Evolutionary conservation across 345 rosid genomes (phyloP).

Genomic region (Sonneratia alba): DNA sequence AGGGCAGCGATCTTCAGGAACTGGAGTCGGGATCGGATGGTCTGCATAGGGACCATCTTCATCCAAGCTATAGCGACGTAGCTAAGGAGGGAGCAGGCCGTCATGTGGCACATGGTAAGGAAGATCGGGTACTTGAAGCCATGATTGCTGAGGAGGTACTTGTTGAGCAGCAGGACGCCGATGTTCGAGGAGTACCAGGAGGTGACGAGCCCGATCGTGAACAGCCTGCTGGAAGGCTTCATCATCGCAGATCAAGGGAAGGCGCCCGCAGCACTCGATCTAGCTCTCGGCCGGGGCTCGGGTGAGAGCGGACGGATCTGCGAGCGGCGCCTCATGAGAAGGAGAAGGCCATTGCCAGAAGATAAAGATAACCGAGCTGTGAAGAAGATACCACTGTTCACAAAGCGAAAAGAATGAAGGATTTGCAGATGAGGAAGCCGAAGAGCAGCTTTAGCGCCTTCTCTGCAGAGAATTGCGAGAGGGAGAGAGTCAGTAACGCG

Average conservation of each 20-base stretch:
- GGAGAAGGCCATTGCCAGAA: not conserved
- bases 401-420: not conserved
- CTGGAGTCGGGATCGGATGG: slow-evolving; percentile 84
- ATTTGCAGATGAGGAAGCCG: slow-evolving; percentile 1
- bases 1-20: slow-evolving; percentile 85
- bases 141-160: slow-evolving; percentile 82
- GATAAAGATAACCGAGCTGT: not conserved
- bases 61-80: slow-evolving; percentile 92
- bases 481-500: slow-evolving; percentile 3
- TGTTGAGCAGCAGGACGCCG: slow-evolving; percentile 85
- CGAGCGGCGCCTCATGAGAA: slow-evolving; percentile 5
- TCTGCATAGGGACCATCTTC: slow-evolving; percentile 98
- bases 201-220: slow-evolving; percentile 79
- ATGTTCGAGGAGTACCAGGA: slow-evolving; percentile 96
- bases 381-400: not conserved
- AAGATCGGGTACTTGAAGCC: slow-evolving; percentile 99
- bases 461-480: not conserved
- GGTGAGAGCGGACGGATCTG: slow-evolving; percentile 1
- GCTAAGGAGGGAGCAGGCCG: slow-evolving; percentile 86
- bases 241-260: not conserved
- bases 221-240: slow-evolving; percentile 22
- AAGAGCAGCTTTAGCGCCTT: not conserved
- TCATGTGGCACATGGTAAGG: slow-evolving; percentile 99
- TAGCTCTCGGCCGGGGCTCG: not conserved
- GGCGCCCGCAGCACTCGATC: slow-evolving; percentile 1